Base-by-base conservation (phyloP, 202 grass and related monocot genomes). In the Elaeis oleifera region DNA sequence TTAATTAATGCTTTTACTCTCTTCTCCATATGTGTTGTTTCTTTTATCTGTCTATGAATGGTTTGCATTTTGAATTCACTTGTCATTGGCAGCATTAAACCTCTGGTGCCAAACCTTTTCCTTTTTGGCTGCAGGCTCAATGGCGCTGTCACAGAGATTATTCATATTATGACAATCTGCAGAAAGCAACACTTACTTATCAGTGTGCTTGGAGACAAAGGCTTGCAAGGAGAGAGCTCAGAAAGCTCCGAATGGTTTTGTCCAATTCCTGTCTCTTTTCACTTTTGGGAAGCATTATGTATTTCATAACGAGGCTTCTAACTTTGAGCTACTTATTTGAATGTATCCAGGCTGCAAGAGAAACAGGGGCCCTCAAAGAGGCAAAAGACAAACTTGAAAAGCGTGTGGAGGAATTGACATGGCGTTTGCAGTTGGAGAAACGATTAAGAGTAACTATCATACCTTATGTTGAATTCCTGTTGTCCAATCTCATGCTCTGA, bases 301-400 rank as follows among this genome's bases (percentile, higher is more conserved):
- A 55, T 59, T 69, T 59, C 11, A 8, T 44, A 44, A 13, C 0
- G 61, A 63, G 53, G 17, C 68, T 54, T 78, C 70, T 18, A 18
- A 28, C 66, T 6, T 72, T 18, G 49, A 49, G 23, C 56, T 51
- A 17, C 19, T 55, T 60, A 64, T 75, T 23, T 51, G 54, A 70
- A 76, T 11, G 68, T 73, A 28, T 61, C 6, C 85, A 90, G 87
- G 87, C 83, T 69, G 83, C 87, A 67, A 86, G 58, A 77, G 87
- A 90, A 65, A 90, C 87, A 44, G 79, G 85, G 63, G 87, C 87
- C 67, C 76, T 90, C 18, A 85, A 90, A 80, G 83, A 71, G 49
- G 87, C 83, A 13, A 90, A 90, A 60, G 83, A 90, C 76, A 90
- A 90, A 75, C 74, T 90, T 24, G 87, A 90, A 78, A 80, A 90